Conservation (phyloP, 306 rosid species). For the Malus domestica region ASM211411v1 NC_041791.1:25428001-25428500, state of each 20-base stretch:
- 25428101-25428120: constrained; percentile 18
- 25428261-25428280: constrained; percentile 71
- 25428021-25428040: neutral
- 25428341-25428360: constrained; percentile 44
- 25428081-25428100: neutral
- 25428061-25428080: constrained; percentile 1
- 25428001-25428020: neutral
- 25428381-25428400: constrained; percentile 23
- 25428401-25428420: neutral
- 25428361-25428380: constrained; percentile 66
- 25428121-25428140: constrained; percentile 72
- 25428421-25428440: neutral
- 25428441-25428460: neutral
- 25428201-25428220: constrained; percentile 55
- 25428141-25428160: constrained; percentile 61
- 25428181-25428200: constrained; percentile 65
- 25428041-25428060: neutral
- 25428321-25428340: constrained; percentile 51
- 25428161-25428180: constrained; percentile 63
- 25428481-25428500: neutral
- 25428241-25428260: constrained; percentile 37
- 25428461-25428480: neutral
- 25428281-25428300: constrained; percentile 59
- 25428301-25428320: constrained; percentile 51
- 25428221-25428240: constrained; percentile 42